Evolutionary conservation across 495 filamentous ascomycete genomes (phyloP), one percentile per base, ranked within the genome.

Genomic region (Neurospora sp.): DNA sequence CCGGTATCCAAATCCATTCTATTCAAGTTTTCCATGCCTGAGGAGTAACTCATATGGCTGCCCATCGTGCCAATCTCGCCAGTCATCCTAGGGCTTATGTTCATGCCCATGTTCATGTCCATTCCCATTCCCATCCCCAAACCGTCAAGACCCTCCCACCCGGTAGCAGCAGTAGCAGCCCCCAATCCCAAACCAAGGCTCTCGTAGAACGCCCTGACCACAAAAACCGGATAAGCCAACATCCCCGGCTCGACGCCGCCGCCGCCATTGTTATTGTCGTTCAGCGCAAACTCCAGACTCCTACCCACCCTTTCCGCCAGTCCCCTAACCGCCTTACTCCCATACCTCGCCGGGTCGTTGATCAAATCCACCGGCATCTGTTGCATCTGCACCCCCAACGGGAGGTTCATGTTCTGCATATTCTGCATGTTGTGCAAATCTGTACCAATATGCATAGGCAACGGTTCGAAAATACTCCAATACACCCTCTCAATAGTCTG

Each of bases 241-340:
- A 85, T 66, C 66, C 85, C 83, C 10, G 82, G 84, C 76, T 85
- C 81, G 11, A 74, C 74, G 22, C 76, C 80, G 35, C 35, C 35
- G 8, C 18, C 3, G 2, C 42, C 18, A 48, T 9, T 48, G n/a
- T 20, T 20, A 11, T 48, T 22, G n/a, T 20, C 10, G 2, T 75
- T 72, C 37, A 85, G 76, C 5, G 78, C 77, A 72, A 75, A 84
- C 40, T 84, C 83, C 8, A 85, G 73, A 37, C 78, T 79, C 69
- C 83, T 79, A 27, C 83, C 84, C 0, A 82, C 75, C 38, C 82
- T 76, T 1, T 73, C 78, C 4, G 81, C 83, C 18, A 82, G 68
- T 39, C 79, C 76, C 12, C 78, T 75, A 0, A 78, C 78, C 71
- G 81, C 73, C 12, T 76, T 74, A 41, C 16, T 35, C 12, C 39